Evolutionary conservation across 495 filamentous ascomycete species (phyloP), one percentile per base, ranked within the genome.

Genomic region (Aspergillus coremiiformis): DNA sequence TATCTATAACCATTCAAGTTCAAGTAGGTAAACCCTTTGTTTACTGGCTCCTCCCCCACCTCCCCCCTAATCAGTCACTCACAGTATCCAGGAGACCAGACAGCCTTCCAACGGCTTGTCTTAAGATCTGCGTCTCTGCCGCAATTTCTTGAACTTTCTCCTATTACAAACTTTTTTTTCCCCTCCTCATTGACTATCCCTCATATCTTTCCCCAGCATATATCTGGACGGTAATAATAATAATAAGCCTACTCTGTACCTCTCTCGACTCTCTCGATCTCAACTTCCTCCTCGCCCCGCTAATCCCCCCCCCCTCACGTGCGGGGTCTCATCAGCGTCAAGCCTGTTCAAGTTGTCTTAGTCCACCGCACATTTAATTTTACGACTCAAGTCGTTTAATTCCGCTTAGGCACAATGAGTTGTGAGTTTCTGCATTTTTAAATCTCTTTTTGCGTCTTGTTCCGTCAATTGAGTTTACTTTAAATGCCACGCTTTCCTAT

Each of bases 361-460:
- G 49, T 57, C 54, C 60, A 55, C 57, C 59, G 52, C 58, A 58
- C 47, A 56, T 37, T 56, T 39, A 17, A 44, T 35, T 39, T 43
- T 46, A 9, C 29, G 44, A 35, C 27, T n/a, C 44, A 12, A n/a
- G 44, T 33, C 27, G 4, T 7, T 33, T 5, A n/a, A 47, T 22
- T 20, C 20, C 26, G n/a, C 5, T 35, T 61, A 56, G 61, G 39
- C 65, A 69, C 57, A 54, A 76, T 76, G 73, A 75, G 70, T 63
- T 75, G 73, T 76, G 55, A 72, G 73, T 76, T 47, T 49, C 57
- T 15, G 41, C 35, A 39, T 57, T 30, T 20, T 14, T 42, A 55
- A 17, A 33, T 42, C 23, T 10, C 24, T 56, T 35, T n/a, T 12
- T 22, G 7, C 19, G n/a, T 24, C 19, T 32, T 5, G 12, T 43